Evolutionary conservation across 305 asterid species (phyloP), one percentile per base, ranked within the genome.

Genomic region (Plantago coronopus): DNA sequence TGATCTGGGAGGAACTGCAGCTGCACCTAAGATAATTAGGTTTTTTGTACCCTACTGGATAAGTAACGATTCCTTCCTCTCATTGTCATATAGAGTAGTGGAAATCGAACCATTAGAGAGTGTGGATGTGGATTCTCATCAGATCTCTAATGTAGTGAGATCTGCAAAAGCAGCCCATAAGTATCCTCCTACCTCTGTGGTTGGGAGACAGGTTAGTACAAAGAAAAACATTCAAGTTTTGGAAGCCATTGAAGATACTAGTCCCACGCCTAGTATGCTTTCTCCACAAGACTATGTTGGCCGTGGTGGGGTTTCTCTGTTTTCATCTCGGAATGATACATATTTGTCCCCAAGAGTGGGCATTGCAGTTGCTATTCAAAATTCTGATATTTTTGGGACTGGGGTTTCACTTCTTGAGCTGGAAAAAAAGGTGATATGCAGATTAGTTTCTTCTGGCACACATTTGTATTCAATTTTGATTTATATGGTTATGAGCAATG

Each of bases 41-140:
- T 84, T 94, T 73, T 94, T 87, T 74, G 97, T 94, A 68, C 99
- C 97, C n/a, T 94, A 94, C 73, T 94, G 99, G 97, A 85, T 94
- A 77, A 81, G 73, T 73, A 94, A 94, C 49, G 95, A 84, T 31
- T 72, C 95, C 59, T 87, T 78, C 77, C 81, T 94, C 75, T 66
- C 82, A 23, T 77, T 94, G 79, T 80, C 95, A 68, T 94, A 85
- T 79, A 85, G 87, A 72, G 95, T 94, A 75, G 93, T 94, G 76
- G 99, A 94, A 79, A 90, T 88, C 67, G 99, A 94, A 76, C 87
- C 93, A 14, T 62, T 75, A 58, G 97, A 85, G 67, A 77, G 73
- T 70, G 76, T 77, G 19, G 93, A 83, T 67, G 68, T 54, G 64
- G 99, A 94, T 73, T 78, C 87, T 67, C 71, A 70, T 69, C 45